A percentile compares a stretch with the other conserved stretches of the same genome.
Evolutionary conservation across 371 early-diverging fungal genomes (phyloP).

Genomic region (Mortierella sp.): DNA sequence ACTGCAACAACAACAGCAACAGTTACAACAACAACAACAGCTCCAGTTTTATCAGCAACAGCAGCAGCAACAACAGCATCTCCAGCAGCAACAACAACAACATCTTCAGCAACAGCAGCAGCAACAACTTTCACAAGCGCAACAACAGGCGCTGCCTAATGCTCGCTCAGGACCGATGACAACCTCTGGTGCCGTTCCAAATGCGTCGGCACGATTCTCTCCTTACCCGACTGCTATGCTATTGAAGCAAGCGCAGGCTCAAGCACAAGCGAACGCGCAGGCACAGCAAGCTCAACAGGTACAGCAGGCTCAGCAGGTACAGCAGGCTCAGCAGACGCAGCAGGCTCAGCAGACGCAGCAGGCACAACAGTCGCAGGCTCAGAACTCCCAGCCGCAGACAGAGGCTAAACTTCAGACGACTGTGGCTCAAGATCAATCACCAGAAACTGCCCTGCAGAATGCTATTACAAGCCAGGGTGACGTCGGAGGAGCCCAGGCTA

Average conservation of each 20-base stretch:
- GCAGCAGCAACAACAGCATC: conserved; percentile 15
- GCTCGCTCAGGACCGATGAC: conserved; percentile 13
- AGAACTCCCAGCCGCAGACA: neutral
- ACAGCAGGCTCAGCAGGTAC: conserved; percentile 19
- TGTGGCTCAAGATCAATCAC: conserved; percentile 18
- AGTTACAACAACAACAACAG: conserved; percentile 21
- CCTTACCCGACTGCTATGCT: conserved; percentile 48
- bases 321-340: neutral
- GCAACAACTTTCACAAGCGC: conserved; percentile 10
- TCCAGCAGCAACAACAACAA: conserved; percentile 14
- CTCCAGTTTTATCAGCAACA: conserved; percentile 16
- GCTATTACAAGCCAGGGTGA: neutral
- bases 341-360: neutral
- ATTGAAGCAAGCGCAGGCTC: conserved; percentile 42
- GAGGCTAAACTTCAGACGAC: neutral
- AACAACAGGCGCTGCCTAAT: conserved; percentile 10
- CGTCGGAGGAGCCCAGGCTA: conserved; percentile 4
- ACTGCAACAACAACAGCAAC: conserved; percentile 20
- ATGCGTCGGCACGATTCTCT: conserved; percentile 31
- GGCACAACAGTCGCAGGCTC: too few relatives aligned
- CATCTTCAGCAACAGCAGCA: conserved; percentile 16
- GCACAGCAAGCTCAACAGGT: too few relatives aligned
- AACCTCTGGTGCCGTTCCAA: conserved; percentile 19
- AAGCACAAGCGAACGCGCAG: conserved; percentile 38
- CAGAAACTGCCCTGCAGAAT: neutral